phyloP scores from a whole-genome alignment of 2,329 filamentous ascomycete species.

The Aspergillus sp. region DNA sequence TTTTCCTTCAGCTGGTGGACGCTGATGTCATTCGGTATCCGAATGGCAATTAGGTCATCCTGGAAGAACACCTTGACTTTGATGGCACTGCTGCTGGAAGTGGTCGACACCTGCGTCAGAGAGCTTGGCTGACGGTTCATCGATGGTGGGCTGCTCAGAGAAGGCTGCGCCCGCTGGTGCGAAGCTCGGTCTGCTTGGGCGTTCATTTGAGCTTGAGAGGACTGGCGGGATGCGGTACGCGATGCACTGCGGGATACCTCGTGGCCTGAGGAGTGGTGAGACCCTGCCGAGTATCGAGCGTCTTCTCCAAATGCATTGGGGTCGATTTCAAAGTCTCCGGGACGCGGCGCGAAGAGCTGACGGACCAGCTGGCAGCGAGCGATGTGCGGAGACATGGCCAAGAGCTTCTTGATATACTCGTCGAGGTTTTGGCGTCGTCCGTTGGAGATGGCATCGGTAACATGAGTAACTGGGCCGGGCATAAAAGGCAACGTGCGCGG shows the following conservation, averaged over 20 bases:
- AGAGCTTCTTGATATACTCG: slow-evolving; percentile 88
- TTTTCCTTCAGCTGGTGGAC: slow-evolving; percentile 77
- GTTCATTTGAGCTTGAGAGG: slow-evolving; percentile 61
- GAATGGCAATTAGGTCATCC: slow-evolving; percentile 85
- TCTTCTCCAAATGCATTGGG: slow-evolving; percentile 61
- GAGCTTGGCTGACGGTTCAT: slow-evolving; percentile 51
- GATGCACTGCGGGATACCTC: slow-evolving; percentile 59
- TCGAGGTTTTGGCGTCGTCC: slow-evolving; percentile 88
- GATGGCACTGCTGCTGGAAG: slow-evolving; percentile 52
- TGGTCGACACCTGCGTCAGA: slow-evolving; percentile 41
- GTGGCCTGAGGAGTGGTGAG: slow-evolving; percentile 61
- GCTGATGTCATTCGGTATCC: slow-evolving; percentile 75
- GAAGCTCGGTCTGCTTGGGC: slow-evolving; percentile 35
- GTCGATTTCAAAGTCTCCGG: slow-evolving; percentile 92
- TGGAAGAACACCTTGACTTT: slow-evolving; percentile 96
- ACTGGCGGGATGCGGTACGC: slow-evolving; percentile 58
- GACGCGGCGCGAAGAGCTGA: slow-evolving; percentile 83
- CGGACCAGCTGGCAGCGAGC: slow-evolving; percentile 77
- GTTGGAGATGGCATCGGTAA: slow-evolving; percentile 96
- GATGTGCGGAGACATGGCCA: slow-evolving; percentile 80
- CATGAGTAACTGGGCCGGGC: slow-evolving; percentile 95
- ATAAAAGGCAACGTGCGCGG: slow-evolving; percentile 89
- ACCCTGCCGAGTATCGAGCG: slow-evolving; percentile 68
- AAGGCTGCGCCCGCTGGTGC: slow-evolving; percentile 37
- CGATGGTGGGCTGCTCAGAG: slow-evolving; percentile 33